Evolutionary conservation across 2,329 filamentous ascomycete genomes (phyloP).

Genomic region (Clarireedia hainanense): DNA sequence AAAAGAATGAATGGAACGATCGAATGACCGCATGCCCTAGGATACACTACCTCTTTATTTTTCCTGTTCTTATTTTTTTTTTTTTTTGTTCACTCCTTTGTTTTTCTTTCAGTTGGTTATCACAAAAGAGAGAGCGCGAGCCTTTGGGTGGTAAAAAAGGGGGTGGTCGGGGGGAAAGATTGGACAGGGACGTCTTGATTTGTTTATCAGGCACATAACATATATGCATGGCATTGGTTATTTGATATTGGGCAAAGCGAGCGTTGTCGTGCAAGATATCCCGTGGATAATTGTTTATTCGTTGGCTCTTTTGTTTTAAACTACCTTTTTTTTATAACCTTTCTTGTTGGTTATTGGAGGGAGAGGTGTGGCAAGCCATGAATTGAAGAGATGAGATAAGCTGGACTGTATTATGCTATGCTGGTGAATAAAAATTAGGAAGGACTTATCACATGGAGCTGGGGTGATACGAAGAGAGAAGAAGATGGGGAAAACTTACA

Average conservation of each 20-base stretch:
- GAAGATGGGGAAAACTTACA: neutral
- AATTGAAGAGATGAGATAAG: no score
- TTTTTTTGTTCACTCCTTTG: neutral
- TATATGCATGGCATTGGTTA: neutral
- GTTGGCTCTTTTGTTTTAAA: neutral
- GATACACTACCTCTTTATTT: neutral
- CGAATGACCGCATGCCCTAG: neutral
- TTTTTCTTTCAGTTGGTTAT: neutral
- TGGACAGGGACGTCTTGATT: neutral
- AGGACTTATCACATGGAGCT: no score
- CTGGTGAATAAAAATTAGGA: no score
- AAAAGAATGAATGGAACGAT: neutral
- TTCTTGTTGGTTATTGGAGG: no score
- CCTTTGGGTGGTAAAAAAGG: neutral
- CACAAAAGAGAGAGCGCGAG: neutral
- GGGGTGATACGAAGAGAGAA: no score
- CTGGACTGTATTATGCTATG: no score
- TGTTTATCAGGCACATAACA: neutral
- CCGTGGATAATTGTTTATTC: neutral
- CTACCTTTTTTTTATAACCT: no score
- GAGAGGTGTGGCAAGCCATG: no score
- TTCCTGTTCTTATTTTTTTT: neutral
- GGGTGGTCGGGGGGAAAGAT: neutral
- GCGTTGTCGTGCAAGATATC: neutral
- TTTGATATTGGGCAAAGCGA: neutral